Percentiles rank a stretch among this genome's conserved stretches.
Evolutionary conservation across 176 grass and related monocot genomes (phyloP).

Genomic region (Lolium multiflorum): DNA sequence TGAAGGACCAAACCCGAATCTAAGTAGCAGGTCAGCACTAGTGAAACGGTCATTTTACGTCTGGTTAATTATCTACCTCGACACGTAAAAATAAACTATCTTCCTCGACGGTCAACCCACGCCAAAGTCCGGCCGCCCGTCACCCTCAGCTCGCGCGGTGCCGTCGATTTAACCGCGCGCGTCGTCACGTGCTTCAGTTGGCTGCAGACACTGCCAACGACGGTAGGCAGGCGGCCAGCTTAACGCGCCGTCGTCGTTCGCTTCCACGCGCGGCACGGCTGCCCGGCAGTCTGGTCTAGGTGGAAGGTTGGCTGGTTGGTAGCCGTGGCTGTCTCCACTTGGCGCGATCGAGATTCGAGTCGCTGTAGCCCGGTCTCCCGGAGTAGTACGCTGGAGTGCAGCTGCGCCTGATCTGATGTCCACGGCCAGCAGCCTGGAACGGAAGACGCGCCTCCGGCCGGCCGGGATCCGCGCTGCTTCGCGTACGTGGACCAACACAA

Average conservation of each 20-base stretch:
- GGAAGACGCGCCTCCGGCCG: background rate
- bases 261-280: background rate
- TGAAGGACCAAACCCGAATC: too few species aligned
- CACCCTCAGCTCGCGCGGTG: background rate
- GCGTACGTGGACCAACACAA: background rate
- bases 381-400: background rate
- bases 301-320: background rate
- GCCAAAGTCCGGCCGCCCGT: background rate
- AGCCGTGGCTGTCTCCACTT: constrained; percentile 12
- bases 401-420: background rate
- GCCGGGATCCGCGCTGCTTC: background rate
- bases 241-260: background rate
- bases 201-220: too few species aligned
- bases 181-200: background rate
- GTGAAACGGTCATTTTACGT: too few species aligned
- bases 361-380: constrained; percentile 19
- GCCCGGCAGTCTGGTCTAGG: background rate
- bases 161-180: background rate
- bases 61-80: too few species aligned
- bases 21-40: too few species aligned
- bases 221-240: too few species aligned
- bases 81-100: too few species aligned
- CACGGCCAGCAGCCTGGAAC: background rate
- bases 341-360: background rate
- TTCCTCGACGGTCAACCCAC: background rate